Percentiles rank a stretch among this genome's conserved stretches.
Evolutionary conservation across 83 land plant genomes (phyloP).

Genomic region (Picea engelmannii): DNA sequence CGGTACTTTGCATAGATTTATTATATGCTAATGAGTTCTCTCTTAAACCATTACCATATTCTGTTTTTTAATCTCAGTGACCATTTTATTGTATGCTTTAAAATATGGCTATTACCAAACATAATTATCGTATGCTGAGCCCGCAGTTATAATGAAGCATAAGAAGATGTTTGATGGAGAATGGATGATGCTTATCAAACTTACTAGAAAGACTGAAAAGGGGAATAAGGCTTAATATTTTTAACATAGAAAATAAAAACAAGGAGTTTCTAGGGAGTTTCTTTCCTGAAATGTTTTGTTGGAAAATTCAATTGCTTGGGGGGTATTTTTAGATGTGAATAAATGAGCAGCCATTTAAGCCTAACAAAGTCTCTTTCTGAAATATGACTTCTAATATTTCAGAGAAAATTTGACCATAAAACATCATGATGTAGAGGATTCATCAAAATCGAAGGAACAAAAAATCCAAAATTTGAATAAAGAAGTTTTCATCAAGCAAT

Average conservation of each 20-base stretch:
- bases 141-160: not conserved
- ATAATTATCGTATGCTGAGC: not conserved
- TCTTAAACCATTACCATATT: not conserved
- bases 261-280: not conserved
- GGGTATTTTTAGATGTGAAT: not conserved
- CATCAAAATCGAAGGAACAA: no score
- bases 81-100: not conserved
- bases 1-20: no score
- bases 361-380: no score
- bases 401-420: no score
- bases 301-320: not conserved
- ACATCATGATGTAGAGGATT: no score
- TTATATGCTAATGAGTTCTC: no score
- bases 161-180: not conserved
- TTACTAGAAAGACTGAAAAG: not conserved
- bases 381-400: no score
- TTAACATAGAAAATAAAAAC: not conserved
- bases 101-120: no score
- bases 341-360: not conserved
- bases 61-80: not conserved
- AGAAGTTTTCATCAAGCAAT: no score
- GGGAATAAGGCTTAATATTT: not conserved
- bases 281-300: not conserved
- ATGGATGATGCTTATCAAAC: not conserved
- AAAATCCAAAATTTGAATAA: no score